Evolutionary conservation across 805 yeast genomes (phyloP).

Genomic region (Candida dendrica): DNA sequence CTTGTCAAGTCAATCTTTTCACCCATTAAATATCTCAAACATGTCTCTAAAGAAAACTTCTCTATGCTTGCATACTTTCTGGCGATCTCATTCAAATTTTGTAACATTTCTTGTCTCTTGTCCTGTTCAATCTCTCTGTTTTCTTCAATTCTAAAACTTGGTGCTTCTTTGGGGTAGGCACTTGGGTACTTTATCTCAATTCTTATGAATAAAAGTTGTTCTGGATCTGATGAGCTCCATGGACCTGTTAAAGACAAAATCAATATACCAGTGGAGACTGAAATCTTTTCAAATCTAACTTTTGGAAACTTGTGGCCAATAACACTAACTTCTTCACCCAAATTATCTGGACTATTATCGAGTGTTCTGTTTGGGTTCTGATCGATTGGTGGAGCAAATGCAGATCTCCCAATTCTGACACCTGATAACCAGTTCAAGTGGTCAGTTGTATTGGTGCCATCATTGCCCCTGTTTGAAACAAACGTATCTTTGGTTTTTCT

Average conservation of each 20-base stretch:
- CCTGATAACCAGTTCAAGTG: conserved; percentile 93
- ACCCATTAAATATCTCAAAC: conserved; percentile 73
- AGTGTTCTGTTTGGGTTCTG: conserved; percentile 28
- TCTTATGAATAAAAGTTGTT: conserved; percentile 53
- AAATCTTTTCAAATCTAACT: conserved; percentile 76
- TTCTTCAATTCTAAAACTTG: conserved; percentile 67
- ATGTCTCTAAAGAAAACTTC: conserved; percentile 71
- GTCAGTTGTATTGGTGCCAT: conserved; percentile 36
- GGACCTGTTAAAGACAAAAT: conserved; percentile 78
- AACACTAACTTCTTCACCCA: conserved; percentile 87
- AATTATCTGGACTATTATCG: conserved; percentile 44
- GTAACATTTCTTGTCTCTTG: conserved; percentile 43
- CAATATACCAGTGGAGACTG: conserved; percentile 79
- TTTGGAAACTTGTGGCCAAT: conserved; percentile 89
- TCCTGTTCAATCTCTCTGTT: conserved; percentile 57
- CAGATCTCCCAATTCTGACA: conserved; percentile 48
- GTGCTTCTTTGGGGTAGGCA: conserved; percentile 59
- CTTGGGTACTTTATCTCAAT: conserved; percentile 65
- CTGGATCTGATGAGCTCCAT: conserved; percentile 41
- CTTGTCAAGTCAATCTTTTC: conserved; percentile 51
- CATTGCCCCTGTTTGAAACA: conserved; percentile 31
- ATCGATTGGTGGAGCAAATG: conserved; percentile 19
- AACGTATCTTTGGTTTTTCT: conserved; percentile 31
- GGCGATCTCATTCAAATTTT: conserved; percentile 48
- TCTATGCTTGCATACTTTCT: conserved; percentile 47